Evolutionary conservation across 208 protist genomes (phyloP), one percentile per base, ranked within the genome.

Genomic region (Leishmania aethiopica): DNA sequence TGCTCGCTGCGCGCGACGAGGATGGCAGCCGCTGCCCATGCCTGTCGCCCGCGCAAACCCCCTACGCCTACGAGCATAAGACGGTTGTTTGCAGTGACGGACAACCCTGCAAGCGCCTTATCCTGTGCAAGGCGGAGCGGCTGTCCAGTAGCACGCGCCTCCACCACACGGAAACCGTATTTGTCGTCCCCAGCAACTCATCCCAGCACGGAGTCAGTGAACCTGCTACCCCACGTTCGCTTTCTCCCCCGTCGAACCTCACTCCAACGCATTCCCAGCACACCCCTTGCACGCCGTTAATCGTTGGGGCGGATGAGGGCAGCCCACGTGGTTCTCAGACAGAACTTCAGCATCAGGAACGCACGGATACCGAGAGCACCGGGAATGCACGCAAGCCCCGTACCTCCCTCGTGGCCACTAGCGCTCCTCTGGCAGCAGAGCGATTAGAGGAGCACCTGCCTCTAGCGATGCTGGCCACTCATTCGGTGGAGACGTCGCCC

Each of bases 61-160:
- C 28, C 37, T 78, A 78, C 40, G 22, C 7, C 60, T 79, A 79
- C 75, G 59, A 66, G 37, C 70, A 79, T 28, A 79, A 79, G 42
- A 71, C 75, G 15, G 71, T 79, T 28, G 37, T 70, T 64, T 40
- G 62, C 75, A 71, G 32, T 13, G 60, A 79, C 62, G 75, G 75
- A 10, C 57, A 79, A 11, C 75, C 45, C n/a, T 40, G 49, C 37
- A 66, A 51, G 60, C 75, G 75, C 13, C 75, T 79, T 37, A 45
- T 79, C 19, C 60, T 79, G 37, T 71, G 60, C 40, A 79, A 71
- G n/a, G 2, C 28, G 55, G 71, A 6, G n/a, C 28, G 5, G 0
- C 71, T 7, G 47, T 25, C 47, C 42, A n/a, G 3, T 19, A 32
- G 47, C 47, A 40, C 71, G 55, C 71, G 47, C 13, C 6, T 57